phyloP scores from a whole-genome alignment of 2,329 filamentous ascomycete species.

The Hirsutella minnesotensis region DNA sequence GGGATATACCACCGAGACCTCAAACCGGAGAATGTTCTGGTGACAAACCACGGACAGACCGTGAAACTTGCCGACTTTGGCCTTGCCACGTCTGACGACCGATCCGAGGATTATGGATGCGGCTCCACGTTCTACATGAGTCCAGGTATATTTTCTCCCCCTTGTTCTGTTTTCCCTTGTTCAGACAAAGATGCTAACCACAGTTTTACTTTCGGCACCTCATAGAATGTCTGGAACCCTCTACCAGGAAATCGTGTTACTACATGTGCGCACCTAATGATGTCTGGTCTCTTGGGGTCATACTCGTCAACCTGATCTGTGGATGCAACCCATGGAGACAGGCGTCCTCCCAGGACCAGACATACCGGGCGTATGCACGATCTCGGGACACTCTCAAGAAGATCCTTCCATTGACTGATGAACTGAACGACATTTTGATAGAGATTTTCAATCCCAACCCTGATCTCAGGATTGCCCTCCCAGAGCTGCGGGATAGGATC shows the following conservation, averaged over 20 bases:
- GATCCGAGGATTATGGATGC: slow-evolving; percentile 91
- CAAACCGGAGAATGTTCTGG: slow-evolving; percentile 96
- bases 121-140: slow-evolving; percentile 99
- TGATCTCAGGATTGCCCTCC: slow-evolving; percentile 66
- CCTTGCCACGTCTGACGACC: slow-evolving; percentile 71
- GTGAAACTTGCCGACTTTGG: slow-evolving; percentile 97
- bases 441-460: slow-evolving; percentile 84
- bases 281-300: slow-evolving; percentile 95
- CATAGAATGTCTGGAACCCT: slow-evolving; percentile 86
- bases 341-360: slow-evolving; percentile 84
- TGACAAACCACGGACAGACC: slow-evolving; percentile 75
- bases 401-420: slow-evolving; percentile 81
- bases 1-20: slow-evolving; percentile 96
- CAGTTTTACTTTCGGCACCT: too few relatives aligned
- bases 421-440: slow-evolving; percentile 77
- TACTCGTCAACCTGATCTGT: slow-evolving; percentile 93
- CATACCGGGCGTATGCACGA: slow-evolving; percentile 81
- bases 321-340: slow-evolving; percentile 99
- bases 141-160: slow-evolving; percentile 60
- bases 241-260: slow-evolving; percentile 57
- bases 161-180: slow-evolving; percentile 2
- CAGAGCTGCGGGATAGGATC: slow-evolving; percentile 69
- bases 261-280: slow-evolving; percentile 94
- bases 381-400: slow-evolving; percentile 80
- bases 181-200: too few relatives aligned